These are phyloP conservation scores for Annona squamosa DNA, from an alignment of 164 flowering plant genomes.

Conservation along the genomic window DNA sequence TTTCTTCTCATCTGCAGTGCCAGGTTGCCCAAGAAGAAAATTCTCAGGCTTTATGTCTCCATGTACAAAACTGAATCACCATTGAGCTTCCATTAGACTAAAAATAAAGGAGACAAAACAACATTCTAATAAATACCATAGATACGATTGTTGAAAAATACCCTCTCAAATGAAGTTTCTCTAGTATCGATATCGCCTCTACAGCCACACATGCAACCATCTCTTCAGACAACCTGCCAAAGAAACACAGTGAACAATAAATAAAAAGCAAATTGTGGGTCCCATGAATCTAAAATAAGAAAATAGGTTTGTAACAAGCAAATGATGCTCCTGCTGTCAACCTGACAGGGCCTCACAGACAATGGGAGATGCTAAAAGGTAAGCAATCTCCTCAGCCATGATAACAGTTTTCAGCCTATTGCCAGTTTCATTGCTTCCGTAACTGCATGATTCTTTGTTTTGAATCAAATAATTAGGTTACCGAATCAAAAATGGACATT, in stretches of 20 bases:
- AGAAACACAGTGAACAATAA: conserved; percentile 12
- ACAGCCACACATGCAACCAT: conserved; percentile 96
- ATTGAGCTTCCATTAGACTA: neutral
- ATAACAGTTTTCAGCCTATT: too few species aligned
- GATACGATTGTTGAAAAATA: conserved; percentile 16
- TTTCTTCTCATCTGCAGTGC: conserved; percentile 73
- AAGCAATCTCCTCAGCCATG: too few species aligned
- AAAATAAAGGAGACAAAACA: neutral
- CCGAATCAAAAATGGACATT: neutral
- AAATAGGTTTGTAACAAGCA: neutral
- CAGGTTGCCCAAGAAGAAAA: conserved; percentile 88
- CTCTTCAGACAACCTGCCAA: conserved; percentile 67
- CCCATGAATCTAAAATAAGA: neutral
- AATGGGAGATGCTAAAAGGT: neutral
- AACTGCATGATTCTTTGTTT: neutral
- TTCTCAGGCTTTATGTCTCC: conserved; percentile 98
- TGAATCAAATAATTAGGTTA: neutral
- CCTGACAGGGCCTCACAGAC: neutral
- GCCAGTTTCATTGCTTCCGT: neutral
- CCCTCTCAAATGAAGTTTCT: conserved; percentile 87
- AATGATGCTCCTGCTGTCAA: neutral
- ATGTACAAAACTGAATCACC: conserved; percentile 67
- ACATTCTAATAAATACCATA: neutral
- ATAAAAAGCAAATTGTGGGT: neutral
- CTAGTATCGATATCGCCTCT: conserved; percentile 90